Conservation (phyloP, 176 grass and related monocot genomes). For the Melocanna baccifera region DNA sequence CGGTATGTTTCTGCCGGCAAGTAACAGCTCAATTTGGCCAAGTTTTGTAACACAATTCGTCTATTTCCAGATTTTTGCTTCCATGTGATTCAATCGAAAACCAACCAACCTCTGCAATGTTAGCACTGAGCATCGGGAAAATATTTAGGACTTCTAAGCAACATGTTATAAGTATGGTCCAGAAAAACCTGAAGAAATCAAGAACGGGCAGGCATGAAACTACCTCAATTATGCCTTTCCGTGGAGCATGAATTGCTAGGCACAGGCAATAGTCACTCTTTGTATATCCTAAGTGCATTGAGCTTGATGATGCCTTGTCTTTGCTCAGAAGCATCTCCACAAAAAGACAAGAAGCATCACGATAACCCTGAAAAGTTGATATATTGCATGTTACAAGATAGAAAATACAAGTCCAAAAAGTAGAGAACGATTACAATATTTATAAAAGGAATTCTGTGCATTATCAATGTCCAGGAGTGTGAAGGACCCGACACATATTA, state of each 20-base stretch:
- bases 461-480: neutral
- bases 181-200: neutral
- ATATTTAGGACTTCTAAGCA: neutral
- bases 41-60: neutral
- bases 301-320: slow-evolving; percentile 60
- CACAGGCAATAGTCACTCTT: slow-evolving; percentile 94
- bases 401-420: neutral
- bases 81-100: neutral
- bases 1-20: neutral
- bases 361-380: slow-evolving; percentile 69
- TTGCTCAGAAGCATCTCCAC: slow-evolving; percentile 78
- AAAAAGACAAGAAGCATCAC: slow-evolving; percentile 92
- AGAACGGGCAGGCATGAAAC: neutral
- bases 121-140: neutral
- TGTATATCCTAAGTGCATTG: slow-evolving; percentile 46
- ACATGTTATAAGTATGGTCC: neutral
- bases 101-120: neutral
- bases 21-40: neutral
- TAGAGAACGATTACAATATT: neutral
- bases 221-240: slow-evolving; percentile 98
- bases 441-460: neutral
- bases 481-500: neutral
- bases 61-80: neutral
- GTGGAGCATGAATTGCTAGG: slow-evolving; percentile 90
- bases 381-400: neutral